These are phyloP conservation scores for Cystobasidium tubakii DNA, from an alignment of 768 basidiomycete species.

Conservation along the genomic window DNA sequence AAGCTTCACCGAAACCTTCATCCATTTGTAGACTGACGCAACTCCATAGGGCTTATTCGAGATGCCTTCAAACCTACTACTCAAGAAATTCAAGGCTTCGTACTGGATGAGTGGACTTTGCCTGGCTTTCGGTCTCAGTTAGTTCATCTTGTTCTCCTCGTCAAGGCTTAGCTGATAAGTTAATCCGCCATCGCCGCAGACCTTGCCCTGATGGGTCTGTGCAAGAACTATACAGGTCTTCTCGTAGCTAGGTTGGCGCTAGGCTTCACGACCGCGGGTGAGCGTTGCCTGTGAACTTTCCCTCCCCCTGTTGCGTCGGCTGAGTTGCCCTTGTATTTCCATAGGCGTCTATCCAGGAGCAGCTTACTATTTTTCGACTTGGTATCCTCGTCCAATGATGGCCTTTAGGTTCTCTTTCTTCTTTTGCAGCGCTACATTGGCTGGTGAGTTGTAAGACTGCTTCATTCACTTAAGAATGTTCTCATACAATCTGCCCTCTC, in stretches of 20 bases:
- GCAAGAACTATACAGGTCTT: slow-evolving; percentile 11
- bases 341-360: slow-evolving; percentile 1
- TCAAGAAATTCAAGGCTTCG: slow-evolving; percentile 9
- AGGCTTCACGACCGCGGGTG: not conserved
- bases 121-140: not conserved
- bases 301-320: no score
- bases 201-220: slow-evolving; percentile 2
- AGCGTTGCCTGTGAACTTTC: no score
- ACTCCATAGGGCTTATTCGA: slow-evolving; percentile 1
- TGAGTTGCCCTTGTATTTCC: no score
- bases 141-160: not conserved
- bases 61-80: slow-evolving; percentile 24
- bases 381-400: slow-evolving; percentile 5
- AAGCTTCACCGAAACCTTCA: not conserved
- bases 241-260: not conserved
- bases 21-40: not conserved
- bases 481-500: not conserved
- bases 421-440: not conserved
- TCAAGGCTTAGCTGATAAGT: not conserved
- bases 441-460: not conserved
- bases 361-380: slow-evolving; percentile 10
- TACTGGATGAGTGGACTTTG: slow-evolving; percentile 3
- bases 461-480: not conserved
- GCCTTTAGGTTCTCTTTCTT: slow-evolving; percentile 6
- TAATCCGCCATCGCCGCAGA: not conserved